These are phyloP conservation scores for Hanseniaspora nectarophila DNA, from an alignment of 805 yeast genomes.

Conservation along the genomic window DNA sequence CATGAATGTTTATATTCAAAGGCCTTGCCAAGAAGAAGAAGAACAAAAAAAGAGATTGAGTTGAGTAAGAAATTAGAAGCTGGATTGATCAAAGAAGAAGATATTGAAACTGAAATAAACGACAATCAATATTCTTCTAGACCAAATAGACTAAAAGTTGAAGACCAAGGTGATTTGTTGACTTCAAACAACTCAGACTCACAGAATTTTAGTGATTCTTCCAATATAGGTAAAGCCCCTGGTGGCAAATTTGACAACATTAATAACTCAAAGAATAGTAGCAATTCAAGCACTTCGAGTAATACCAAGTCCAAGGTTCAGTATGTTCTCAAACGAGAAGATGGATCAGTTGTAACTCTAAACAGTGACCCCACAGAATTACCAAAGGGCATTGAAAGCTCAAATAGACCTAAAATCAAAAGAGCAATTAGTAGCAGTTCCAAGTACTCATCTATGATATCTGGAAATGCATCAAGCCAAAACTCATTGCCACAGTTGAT, in stretches of 20 bases:
- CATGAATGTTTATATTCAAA: slow-evolving; percentile 56
- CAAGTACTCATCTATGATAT: not conserved
- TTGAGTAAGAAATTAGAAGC: not conserved
- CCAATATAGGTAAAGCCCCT: not conserved
- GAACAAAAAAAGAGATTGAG: slow-evolving; percentile 15
- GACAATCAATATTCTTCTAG: not conserved
- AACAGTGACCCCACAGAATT: slow-evolving; percentile 10
- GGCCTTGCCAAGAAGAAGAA: slow-evolving; percentile 22
- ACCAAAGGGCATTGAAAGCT: not conserved
- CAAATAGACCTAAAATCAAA: too few species aligned
- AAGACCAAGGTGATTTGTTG: not conserved
- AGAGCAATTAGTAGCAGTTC: not conserved
- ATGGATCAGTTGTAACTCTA: slow-evolving; percentile 16
- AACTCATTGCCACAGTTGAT: slow-evolving; percentile 23
- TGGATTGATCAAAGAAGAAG: slow-evolving; percentile 6
- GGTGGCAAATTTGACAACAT: not conserved
- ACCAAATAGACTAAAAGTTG: not conserved
- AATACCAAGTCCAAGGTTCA: slow-evolving; percentile 13
- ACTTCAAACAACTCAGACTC: not conserved
- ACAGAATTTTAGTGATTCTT: not conserved
- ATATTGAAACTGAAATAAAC: not conserved
- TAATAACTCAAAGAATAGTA: not conserved
- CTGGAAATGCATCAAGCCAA: slow-evolving; percentile 11
- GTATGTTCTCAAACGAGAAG: slow-evolving; percentile 18
- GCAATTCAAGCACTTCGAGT: not conserved